Conservation (phyloP, 768 basidiomycete species). For the Trametes meyenii region DNA sequence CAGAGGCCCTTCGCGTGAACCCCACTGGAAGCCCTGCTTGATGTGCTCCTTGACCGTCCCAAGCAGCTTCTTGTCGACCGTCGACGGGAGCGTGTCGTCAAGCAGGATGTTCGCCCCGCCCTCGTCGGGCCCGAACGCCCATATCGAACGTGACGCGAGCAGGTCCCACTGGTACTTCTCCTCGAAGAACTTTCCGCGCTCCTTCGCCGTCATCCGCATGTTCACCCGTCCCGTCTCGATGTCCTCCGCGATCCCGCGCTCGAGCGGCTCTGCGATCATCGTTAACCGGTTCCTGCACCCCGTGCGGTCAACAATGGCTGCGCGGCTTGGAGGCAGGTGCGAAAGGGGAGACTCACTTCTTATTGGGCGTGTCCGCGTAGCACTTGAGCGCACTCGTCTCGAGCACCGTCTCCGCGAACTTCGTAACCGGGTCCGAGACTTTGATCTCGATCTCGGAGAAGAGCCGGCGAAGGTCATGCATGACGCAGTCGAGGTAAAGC, state of each 20-base stretch:
- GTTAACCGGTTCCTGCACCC: constrained; percentile 87
- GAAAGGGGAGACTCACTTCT: constrained; percentile 67
- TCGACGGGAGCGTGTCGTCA: constrained; percentile 92
- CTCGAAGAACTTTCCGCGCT: constrained; percentile 94
- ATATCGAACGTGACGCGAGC: constrained; percentile 95
- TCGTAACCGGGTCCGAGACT: constrained; percentile 97
- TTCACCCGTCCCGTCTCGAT: constrained; percentile 91
- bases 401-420: constrained; percentile 97
- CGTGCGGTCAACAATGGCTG: not conserved
- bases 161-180: constrained; percentile 98
- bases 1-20: constrained; percentile 93
- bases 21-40: constrained; percentile 99
- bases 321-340: not conserved
- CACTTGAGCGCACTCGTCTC: constrained; percentile 98
- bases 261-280: constrained; percentile 98
- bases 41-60: constrained; percentile 91
- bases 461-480: constrained; percentile 91
- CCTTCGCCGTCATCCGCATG: constrained; percentile 94
- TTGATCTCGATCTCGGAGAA: constrained; percentile 99
- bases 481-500: constrained; percentile 92
- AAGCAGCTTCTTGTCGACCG: constrained; percentile 94
- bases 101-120: constrained; percentile 90
- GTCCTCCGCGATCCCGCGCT: constrained; percentile 94
- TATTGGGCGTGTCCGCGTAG: constrained; percentile 99
- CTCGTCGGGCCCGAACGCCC: constrained; percentile 99